Evolutionary conservation across 129 eudicot species (phyloP).

Genomic region (Tagetes erecta): DNA sequence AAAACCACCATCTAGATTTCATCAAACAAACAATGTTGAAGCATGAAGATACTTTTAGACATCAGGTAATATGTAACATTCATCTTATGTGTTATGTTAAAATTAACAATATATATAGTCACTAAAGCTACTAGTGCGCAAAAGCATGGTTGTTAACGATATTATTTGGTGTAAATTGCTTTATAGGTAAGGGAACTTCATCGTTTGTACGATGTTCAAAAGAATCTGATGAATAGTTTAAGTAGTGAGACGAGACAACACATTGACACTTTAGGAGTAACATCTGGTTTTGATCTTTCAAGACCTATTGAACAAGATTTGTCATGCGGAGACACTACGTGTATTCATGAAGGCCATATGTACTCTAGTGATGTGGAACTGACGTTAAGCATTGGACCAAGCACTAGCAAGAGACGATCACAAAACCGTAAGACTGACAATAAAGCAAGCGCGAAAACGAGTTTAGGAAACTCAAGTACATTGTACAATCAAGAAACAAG

Average conservation of each 20-base stretch:
- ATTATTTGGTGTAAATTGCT: conserved; percentile 3
- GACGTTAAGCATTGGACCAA: conserved; percentile 58
- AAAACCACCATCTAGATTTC: conserved; percentile 37
- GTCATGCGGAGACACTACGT: conserved; percentile 34
- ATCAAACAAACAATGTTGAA: conserved; percentile 63
- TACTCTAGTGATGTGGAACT: conserved; percentile 47
- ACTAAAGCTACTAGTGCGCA: background rate
- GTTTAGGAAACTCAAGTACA: conserved; percentile 34
- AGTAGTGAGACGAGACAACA: conserved; percentile 29
- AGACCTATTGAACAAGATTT: conserved; percentile 36
- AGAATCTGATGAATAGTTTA: conserved; percentile 47
- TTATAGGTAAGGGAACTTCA: conserved; percentile 76
- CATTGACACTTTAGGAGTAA: conserved; percentile 23
- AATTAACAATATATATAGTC: background rate
- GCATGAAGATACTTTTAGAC: conserved; percentile 66
- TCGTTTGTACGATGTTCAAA: conserved; percentile 55
- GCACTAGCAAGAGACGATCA: conserved; percentile 34
- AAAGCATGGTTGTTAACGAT: background rate
- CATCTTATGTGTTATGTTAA: background rate
- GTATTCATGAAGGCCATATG: conserved; percentile 17
- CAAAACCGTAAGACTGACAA: conserved; percentile 4
- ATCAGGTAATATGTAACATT: conserved; percentile 50
- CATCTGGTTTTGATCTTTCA: conserved; percentile 45
- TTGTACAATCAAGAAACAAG: conserved; percentile 39
- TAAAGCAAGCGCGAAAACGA: conserved; percentile 30